Base-by-base conservation (phyloP, 345 rosid species). In the Geranium brycei region DNA sequence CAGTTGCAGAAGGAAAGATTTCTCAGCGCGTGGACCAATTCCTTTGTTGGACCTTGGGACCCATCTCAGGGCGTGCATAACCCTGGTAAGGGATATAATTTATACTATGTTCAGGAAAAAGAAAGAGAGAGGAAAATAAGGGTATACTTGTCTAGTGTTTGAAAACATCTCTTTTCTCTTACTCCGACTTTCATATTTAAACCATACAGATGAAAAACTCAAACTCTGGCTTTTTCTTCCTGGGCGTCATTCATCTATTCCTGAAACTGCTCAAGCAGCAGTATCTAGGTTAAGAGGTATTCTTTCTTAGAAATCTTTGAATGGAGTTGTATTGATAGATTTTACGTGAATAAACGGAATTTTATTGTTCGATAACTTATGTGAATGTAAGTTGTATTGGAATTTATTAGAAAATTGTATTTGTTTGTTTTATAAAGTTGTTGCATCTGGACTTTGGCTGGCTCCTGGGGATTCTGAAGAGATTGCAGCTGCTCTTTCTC, bases 11-110 rank as follows among this genome's bases (percentile, higher is more conserved):
- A 85, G 83, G 88, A 86, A 69, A 92, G 95, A 7, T 87, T 83
- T 82, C 83, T 93, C 17, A 93, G 83, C 66, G 67, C 99, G 51
- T 93, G 99, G 99, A 93, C 96, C 41, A 93, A 91, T 82, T 90
- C 99, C 68, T 93, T 93, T 78, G 97, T 93, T 70, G 99, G 99
- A 75, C 99, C 99, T 74, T 93, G 99, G 99, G 99, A 93, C 79
- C 99, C 96, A 31, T 93, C 99, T 72, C 99, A 93, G 76, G 99
- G 99, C 63, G 68, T 91, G 73, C 88, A 93, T 71, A 93, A 91
- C 75, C 99, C 99, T 65, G 99, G 99, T 90, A 82, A 76, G 84
- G 67, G 61, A 66, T 61, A 57, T 58, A 18, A 58, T 38, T 40
- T 58, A 38, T 23, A 23, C 28, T 23, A 23, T 47, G 53, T 47